A percentile compares a stretch with the other conserved stretches of the same genome.
Evolutionary conservation across 2,329 filamentous ascomycete genomes (phyloP).

Genomic region (Sporothrix humicola): DNA sequence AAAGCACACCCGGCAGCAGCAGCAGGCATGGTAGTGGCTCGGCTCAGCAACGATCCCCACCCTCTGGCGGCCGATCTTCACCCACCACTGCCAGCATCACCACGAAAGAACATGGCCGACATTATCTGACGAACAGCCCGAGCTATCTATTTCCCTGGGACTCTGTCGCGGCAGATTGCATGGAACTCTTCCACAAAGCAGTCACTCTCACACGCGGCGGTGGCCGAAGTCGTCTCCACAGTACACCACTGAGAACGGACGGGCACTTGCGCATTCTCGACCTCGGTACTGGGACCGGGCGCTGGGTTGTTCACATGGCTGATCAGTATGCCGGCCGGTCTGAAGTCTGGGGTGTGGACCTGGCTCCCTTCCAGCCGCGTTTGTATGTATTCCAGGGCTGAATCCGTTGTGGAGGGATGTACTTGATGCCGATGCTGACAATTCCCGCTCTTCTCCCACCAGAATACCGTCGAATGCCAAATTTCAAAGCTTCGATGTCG

Average conservation of each 20-base stretch:
- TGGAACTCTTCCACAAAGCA: conserved; percentile 83
- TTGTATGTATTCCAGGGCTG: conserved; percentile 23
- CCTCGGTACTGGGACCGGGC: conserved; percentile 84
- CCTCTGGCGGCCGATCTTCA: conserved; percentile 1
- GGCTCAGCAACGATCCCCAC: not conserved
- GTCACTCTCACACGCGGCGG: conserved; percentile 66
- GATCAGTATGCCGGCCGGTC: conserved; percentile 47
- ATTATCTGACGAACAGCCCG: conserved; percentile 21
- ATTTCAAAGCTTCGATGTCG: conserved; percentile 77
- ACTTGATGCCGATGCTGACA: not conserved
- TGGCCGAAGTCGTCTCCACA: conserved; percentile 46
- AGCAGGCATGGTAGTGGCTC: conserved; percentile 16
- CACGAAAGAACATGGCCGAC: conserved; percentile 29
- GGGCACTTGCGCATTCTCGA: conserved; percentile 57
- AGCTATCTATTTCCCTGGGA: conserved; percentile 33
- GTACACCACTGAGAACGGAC: conserved; percentile 43
- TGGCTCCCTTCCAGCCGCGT: conserved; percentile 32
- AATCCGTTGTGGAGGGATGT: not conserved
- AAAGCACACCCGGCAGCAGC: not conserved
- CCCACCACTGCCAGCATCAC: conserved; percentile 20
- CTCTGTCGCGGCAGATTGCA: conserved; percentile 57
- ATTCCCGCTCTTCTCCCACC: not conserved
- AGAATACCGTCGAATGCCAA: conserved; percentile 74
- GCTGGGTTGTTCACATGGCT: conserved; percentile 88
- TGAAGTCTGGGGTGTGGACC: conserved; percentile 33